These are phyloP conservation scores for Fonsecaea multimorphosa DNA, from an alignment of 2,329 filamentous ascomycete genomes.

Conservation along the genomic window DNA sequence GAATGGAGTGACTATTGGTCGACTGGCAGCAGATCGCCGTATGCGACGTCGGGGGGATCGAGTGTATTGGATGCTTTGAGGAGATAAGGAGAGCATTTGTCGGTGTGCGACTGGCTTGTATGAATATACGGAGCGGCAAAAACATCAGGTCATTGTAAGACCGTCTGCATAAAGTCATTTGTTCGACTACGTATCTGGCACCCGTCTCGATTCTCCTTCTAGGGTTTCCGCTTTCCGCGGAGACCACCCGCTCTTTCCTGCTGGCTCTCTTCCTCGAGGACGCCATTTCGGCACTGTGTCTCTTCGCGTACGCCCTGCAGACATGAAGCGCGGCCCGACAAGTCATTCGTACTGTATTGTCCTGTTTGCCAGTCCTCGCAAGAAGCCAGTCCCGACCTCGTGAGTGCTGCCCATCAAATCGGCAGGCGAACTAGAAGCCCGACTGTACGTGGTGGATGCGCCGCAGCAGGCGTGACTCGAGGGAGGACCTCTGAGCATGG, in stretches of 20 bases:
- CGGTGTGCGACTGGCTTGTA: background rate
- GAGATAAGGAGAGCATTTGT: background rate
- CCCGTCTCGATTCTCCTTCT: background rate
- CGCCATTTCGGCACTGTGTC: too few relatives aligned
- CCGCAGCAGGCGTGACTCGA: background rate
- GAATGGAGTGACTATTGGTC: constrained; percentile 6
- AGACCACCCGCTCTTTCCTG: background rate
- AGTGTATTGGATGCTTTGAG: constrained; percentile 24
- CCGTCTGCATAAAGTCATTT: background rate
- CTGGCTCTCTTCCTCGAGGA: background rate
- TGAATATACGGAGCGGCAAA: background rate
- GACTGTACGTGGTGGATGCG: background rate
- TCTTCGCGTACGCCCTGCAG: background rate
- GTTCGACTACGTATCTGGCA: background rate
- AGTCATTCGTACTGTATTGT: background rate
- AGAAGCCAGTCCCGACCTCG: background rate
- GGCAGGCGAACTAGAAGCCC: background rate
- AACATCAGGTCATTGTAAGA: background rate
- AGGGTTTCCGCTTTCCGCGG: background rate
- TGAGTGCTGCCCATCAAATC: background rate
- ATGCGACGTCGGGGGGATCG: background rate
- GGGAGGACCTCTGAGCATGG: too few relatives aligned
- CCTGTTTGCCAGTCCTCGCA: background rate
- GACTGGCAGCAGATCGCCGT: constrained; percentile 7
- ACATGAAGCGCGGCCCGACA: background rate